Conservation (phyloP, 306 rosid genomes). For the Acacia melanoxylon region DNA sequence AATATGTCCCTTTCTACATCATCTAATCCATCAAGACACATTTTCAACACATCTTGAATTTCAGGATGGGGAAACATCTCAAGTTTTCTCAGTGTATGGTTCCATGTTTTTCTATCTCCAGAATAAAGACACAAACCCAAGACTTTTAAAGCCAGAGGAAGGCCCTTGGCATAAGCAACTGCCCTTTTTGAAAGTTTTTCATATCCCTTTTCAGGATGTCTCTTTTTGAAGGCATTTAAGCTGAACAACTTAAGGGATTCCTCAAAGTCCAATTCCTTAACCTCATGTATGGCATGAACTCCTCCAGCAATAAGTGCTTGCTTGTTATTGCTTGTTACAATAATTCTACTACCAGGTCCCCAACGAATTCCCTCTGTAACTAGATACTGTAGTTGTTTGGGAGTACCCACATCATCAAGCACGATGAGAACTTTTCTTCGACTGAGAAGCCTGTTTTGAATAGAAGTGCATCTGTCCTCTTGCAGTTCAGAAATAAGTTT, state of each 20-base stretch:
- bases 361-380: neutral
- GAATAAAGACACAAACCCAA: neutral
- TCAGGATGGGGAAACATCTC: neutral
- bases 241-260: neutral
- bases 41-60: neutral
- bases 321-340: constrained; percentile 23
- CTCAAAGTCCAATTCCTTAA: neutral
- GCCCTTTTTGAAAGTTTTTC: neutral
- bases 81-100: neutral
- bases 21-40: neutral
- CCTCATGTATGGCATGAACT: constrained; percentile 10
- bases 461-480: neutral
- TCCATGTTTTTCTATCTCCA: neutral
- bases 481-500: constrained; percentile 4
- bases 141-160: constrained; percentile 16
- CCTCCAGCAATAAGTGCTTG: neutral
- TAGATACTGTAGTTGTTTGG: neutral
- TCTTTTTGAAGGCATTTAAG: constrained; percentile 26
- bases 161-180: neutral
- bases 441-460: neutral
- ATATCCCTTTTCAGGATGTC: neutral
- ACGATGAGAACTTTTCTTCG: constrained; percentile 20
- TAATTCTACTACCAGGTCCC: constrained; percentile 20
- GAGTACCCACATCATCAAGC: constrained; percentile 19
- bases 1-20: too few species aligned